Conservation (phyloP, 108 stramenopile species). For the Pseudonitzschia delicatissima region DNA sequence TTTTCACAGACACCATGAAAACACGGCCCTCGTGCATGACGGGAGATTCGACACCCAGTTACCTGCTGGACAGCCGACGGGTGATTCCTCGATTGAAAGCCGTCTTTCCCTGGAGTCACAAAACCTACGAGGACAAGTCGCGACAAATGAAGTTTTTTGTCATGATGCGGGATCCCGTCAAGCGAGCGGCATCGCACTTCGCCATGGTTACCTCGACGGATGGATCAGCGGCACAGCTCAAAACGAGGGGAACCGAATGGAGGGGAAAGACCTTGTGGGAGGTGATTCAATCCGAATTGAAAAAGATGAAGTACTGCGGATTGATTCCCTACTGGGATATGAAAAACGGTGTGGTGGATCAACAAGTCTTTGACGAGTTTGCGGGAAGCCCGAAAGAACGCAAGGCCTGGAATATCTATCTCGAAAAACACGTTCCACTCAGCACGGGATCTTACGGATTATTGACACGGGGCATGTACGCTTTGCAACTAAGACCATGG, state of each 20-base stretch:
- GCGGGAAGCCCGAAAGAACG: conserved; percentile 53
- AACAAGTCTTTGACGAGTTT: conserved; percentile 45
- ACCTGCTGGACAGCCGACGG: conserved; percentile 85
- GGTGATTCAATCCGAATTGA: conserved; percentile 79
- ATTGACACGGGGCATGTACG: conserved; percentile 90
- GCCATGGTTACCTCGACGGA: conserved; percentile 88
- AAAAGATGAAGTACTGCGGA: conserved; percentile 63
- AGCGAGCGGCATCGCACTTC: conserved; percentile 89
- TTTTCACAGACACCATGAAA: conserved; percentile 60
- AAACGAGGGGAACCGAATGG: conserved; percentile 79
- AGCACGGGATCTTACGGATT: conserved; percentile 86
- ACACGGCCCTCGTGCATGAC: conserved; percentile 75
- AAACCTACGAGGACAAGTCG: neutral
- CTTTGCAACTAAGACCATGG: conserved; percentile 92
- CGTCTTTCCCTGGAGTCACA: conserved; percentile 42
- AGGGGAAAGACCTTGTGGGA: conserved; percentile 74
- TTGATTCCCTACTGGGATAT: conserved; percentile 76
- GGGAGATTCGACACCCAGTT: conserved; percentile 96
- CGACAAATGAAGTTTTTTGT: conserved; percentile 78
- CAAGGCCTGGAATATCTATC: conserved; percentile 64
- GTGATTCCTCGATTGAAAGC: conserved; percentile 85
- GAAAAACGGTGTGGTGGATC: conserved; percentile 49
- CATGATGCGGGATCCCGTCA: conserved; percentile 92
- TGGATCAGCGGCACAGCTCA: conserved; percentile 81
- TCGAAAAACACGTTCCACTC: conserved; percentile 65